Base-by-base conservation (phyloP, 129 eudicot genomes). In the Flaveria brownii region DNA sequence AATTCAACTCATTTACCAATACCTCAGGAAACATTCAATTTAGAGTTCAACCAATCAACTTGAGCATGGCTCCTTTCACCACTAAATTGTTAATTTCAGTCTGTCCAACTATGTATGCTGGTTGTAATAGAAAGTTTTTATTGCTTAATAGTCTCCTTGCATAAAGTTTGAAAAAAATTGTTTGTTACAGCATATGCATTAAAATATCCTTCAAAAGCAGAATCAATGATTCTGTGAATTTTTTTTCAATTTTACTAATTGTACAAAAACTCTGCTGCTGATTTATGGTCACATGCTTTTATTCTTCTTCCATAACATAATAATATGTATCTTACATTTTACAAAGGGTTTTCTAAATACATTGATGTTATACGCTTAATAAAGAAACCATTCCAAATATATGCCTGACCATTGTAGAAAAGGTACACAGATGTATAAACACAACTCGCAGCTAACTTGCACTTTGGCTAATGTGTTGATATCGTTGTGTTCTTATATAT, bases 401-500 rank as follows among this genome's bases (percentile, higher is more conserved):
- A 64, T 30, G 70, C 5, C 14, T 30, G 43, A 28, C 68, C 45
- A 28, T 62, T 62, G 68, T 64, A 33, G 70, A 33, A 64, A 64
- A 33, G 26, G 5, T 16, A 64, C 70, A 33, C 20, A 64, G 47
- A 64, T 14, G 70, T 33, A 33, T 6, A 16, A 16, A 36, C 25
- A 64, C 25, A 14, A 17, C n/a, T 33, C 0, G 45, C 68, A 28
- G 45, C 68, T 64, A 1, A 30, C 8, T 30, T 64, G 49, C 47
- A 64, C 26, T 64, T 61, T 61, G 22, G 70, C 47, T 64, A 36
- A 30, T 64, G 49, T 14, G 8, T 60, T 60, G 41, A 14, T 23
- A 25, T 9, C 3, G 16, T 10, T 56, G 10, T 2, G 23, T 22
- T 6, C n/a, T 59, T 22, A 59, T 59, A 23, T 59, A 59, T 23